Conservation (phyloP, 164 flowering plant genomes). For the Berberis vulgaris region DNA sequence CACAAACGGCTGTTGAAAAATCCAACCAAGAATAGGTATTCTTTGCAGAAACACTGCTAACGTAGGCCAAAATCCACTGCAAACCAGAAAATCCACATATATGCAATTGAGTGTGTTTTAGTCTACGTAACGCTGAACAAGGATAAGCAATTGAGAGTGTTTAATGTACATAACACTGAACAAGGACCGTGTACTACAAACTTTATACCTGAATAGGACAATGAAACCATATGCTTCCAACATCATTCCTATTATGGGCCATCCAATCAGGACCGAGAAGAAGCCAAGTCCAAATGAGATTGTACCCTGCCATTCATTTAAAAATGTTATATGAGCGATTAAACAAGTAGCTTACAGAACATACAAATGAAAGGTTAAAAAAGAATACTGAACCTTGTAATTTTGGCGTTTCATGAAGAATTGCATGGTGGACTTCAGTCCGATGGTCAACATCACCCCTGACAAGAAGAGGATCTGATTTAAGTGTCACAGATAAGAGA, state of each 20-base stretch:
- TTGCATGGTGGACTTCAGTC: slow-evolving; percentile 78
- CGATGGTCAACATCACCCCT: slow-evolving; percentile 88
- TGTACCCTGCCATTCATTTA: slow-evolving; percentile 55
- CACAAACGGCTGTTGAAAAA: slow-evolving; percentile 85
- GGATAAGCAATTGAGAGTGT: no score
- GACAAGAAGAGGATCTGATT: slow-evolving; percentile 88
- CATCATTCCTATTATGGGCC: slow-evolving; percentile 95
- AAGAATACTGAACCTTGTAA: slow-evolving; percentile 43
- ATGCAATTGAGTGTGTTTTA: no score
- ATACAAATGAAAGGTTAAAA: not conserved
- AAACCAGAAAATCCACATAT: slow-evolving; percentile 2
- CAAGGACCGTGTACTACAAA: not conserved
- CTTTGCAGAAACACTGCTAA: slow-evolving; percentile 79
- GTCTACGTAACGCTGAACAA: no score
- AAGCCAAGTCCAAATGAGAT: slow-evolving; percentile 83
- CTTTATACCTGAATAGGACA: slow-evolving; percentile 74
- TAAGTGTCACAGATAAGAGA: slow-evolving; percentile 17
- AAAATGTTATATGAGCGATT: not conserved
- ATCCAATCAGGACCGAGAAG: slow-evolving; percentile 79
- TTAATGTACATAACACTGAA: not conserved
- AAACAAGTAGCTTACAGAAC: not conserved
- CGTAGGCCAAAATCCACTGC: slow-evolving; percentile 98
- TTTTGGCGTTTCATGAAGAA: slow-evolving; percentile 89
- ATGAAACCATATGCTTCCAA: slow-evolving; percentile 89
- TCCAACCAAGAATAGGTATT: slow-evolving; percentile 93